phyloP scores from a whole-genome alignment of 1,139 yeast genomes.

The Blastobotrys arbuscula region DNA sequence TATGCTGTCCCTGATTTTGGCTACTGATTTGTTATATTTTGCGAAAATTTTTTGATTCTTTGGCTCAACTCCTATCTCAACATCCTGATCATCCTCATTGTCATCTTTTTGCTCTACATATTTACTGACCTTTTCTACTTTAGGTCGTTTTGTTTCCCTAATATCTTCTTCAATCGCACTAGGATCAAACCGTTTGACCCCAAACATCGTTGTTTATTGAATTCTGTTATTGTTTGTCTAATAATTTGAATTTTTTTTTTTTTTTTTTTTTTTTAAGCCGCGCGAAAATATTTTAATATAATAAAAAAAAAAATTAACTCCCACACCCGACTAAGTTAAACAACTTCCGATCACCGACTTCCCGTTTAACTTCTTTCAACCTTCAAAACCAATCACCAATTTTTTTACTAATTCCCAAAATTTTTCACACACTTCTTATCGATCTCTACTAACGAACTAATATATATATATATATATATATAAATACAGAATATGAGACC shows the following conservation, averaged over 20 bases:
- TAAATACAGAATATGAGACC: too few species aligned
- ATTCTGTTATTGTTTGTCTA: slow-evolving; percentile 4
- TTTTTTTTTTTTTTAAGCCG: not conserved
- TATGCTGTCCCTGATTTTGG: not conserved
- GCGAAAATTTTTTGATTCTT: slow-evolving; percentile 6
- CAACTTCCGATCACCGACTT: too few species aligned
- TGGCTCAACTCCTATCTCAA: slow-evolving; percentile 6
- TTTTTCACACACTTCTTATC: not conserved
- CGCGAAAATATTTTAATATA: not conserved
- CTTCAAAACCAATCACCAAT: not conserved
- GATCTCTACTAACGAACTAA: not conserved
- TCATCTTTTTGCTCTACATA: not conserved
- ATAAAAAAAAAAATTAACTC: not conserved
- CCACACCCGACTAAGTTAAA: too few species aligned
- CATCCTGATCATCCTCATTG: not conserved
- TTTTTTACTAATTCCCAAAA: not conserved
- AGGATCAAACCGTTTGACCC: slow-evolving; percentile 11
- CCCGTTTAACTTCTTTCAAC: too few species aligned
- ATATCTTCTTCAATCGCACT: slow-evolving; percentile 12
- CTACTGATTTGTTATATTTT: slow-evolving; percentile 1
- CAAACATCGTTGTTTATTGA: too few species aligned
- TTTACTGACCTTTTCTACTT: not conserved
- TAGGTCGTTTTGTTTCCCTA: slow-evolving; percentile 2
- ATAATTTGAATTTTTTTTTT: not conserved
- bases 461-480: slow-evolving; percentile 16